phyloP scores from a whole-genome alignment of 352 stramenopile genomes.

The Globisporangium megalacanthum region DNA sequence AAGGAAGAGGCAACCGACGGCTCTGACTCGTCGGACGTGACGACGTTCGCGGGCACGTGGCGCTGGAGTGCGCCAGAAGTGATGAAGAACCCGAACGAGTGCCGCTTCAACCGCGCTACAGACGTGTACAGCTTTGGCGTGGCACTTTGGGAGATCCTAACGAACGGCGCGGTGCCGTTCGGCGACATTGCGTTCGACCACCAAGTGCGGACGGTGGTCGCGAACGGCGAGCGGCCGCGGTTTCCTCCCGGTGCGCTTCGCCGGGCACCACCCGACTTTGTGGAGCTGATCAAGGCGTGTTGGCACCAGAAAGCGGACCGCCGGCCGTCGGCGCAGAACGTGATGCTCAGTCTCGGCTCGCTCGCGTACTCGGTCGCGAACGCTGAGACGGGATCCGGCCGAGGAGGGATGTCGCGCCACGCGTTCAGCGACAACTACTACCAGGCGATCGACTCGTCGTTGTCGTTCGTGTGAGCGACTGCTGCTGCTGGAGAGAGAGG shows the following conservation, averaged over 20 bases:
- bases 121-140: slow-evolving; percentile 78
- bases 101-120: slow-evolving; percentile 61
- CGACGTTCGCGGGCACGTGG: slow-evolving; percentile 69
- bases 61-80: slow-evolving; percentile 72
- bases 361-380: slow-evolving; percentile 52
- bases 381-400: slow-evolving; percentile 25
- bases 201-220: slow-evolving; percentile 55
- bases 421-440: slow-evolving; percentile 74
- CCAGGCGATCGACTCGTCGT: slow-evolving; percentile 56
- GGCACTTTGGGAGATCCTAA: slow-evolving; percentile 63
- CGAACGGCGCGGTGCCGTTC: slow-evolving; percentile 59
- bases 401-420: slow-evolving; percentile 35
- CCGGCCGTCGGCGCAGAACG: slow-evolving; percentile 48
- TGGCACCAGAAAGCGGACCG: slow-evolving; percentile 55
- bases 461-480: slow-evolving; percentile 38
- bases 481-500: too few species aligned
- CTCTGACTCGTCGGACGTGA: slow-evolving; percentile 36
- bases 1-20: slow-evolving; percentile 5
- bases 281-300: slow-evolving; percentile 55
- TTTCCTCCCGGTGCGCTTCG: slow-evolving; percentile 30
- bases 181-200: slow-evolving; percentile 63
- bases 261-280: slow-evolving; percentile 48
- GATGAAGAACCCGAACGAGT: slow-evolving; percentile 63
- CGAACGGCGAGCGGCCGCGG: slow-evolving; percentile 43
- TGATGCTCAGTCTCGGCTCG: slow-evolving; percentile 52